These are phyloP conservation scores for Tuber magnatum DNA, from an alignment of 495 filamentous ascomycete species.

Conservation along the genomic window DNA sequence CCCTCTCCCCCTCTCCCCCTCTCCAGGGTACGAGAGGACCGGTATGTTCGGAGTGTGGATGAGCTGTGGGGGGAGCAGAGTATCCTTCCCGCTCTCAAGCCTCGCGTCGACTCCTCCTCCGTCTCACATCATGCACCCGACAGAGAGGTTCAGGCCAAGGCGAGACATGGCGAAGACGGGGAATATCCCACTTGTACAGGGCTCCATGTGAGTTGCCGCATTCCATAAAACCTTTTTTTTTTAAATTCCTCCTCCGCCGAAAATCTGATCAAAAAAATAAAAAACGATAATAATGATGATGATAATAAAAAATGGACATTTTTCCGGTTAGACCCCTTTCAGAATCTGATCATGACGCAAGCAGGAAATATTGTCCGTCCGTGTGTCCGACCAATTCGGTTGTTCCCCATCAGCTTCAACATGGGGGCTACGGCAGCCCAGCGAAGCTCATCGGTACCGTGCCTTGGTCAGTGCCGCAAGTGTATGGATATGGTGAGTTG, in stretches of 20 bases:
- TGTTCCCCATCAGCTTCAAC: neutral
- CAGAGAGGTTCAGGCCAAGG: conserved; percentile 33
- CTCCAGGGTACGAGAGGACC: neutral
- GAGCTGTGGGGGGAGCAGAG: conserved; percentile 19
- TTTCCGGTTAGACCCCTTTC: conserved; percentile 11
- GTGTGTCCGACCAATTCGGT: conserved; percentile 14
- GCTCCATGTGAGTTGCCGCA: conserved; percentile 27
- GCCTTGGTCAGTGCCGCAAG: neutral
- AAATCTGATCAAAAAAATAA: conserved; percentile 13
- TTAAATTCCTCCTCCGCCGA: conserved; percentile 16
- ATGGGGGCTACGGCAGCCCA: no score
- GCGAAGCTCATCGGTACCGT: neutral
- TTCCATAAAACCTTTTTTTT: conserved; percentile 7
- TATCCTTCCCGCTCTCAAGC: conserved; percentile 27
- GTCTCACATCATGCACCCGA: conserved; percentile 37
- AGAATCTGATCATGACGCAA: conserved; percentile 36
- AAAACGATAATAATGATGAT: no score
- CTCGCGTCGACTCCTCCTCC: conserved; percentile 23
- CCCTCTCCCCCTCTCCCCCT: no score
- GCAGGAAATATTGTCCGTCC: conserved; percentile 21
- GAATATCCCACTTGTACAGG: neutral
- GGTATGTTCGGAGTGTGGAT: conserved; percentile 13
- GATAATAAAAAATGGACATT: conserved; percentile 13
- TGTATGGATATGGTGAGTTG: neutral
- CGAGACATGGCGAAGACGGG: conserved; percentile 30